Percentiles rank a stretch among this genome's conserved stretches.
Evolutionary conservation across 1,284 basidiomycete species (phyloP).

Genomic region (Cryptococcus sp.): DNA sequence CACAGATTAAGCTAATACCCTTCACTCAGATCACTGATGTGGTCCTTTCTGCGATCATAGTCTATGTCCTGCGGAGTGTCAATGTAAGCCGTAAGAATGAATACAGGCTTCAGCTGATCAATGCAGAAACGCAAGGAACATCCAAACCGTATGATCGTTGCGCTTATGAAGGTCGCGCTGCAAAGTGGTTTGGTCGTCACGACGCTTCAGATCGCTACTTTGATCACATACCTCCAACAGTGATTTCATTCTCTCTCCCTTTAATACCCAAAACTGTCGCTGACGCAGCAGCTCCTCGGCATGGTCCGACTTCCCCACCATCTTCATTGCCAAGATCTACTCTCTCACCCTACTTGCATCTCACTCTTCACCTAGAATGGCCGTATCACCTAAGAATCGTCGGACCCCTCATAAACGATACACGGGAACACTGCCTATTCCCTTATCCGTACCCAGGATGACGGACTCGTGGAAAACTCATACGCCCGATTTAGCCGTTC

Average conservation of each 20-base stretch:
- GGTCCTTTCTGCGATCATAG: too few relatives aligned
- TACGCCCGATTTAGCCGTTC: too few relatives aligned
- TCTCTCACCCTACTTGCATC: constrained; percentile 14
- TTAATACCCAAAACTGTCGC: neutral
- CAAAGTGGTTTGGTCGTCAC: constrained; percentile 10
- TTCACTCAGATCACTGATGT: too few relatives aligned
- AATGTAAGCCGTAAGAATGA: too few relatives aligned
- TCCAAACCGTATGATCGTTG: constrained; percentile 3
- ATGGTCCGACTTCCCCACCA: constrained; percentile 15
- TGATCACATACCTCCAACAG: constrained; percentile 11
- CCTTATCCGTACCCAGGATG: too few relatives aligned
- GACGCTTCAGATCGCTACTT: constrained; percentile 10
- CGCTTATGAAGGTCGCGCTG: constrained; percentile 3
- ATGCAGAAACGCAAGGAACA: neutral
- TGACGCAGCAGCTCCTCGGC: constrained; percentile 4
- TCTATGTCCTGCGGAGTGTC: too few relatives aligned
- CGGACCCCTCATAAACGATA: too few relatives aligned
- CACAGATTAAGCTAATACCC: too few relatives aligned
- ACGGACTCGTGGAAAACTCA: too few relatives aligned
- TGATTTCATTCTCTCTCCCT: constrained; percentile 1
- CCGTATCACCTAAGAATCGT: neutral
- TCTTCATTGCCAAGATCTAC: constrained; percentile 24
- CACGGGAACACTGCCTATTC: too few relatives aligned
- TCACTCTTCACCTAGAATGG: constrained; percentile 1
- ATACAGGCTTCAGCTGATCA: constrained; percentile 43